Conservation (phyloP, 495 filamentous ascomycete species). For the Articulospora tetracladia region DNA sequence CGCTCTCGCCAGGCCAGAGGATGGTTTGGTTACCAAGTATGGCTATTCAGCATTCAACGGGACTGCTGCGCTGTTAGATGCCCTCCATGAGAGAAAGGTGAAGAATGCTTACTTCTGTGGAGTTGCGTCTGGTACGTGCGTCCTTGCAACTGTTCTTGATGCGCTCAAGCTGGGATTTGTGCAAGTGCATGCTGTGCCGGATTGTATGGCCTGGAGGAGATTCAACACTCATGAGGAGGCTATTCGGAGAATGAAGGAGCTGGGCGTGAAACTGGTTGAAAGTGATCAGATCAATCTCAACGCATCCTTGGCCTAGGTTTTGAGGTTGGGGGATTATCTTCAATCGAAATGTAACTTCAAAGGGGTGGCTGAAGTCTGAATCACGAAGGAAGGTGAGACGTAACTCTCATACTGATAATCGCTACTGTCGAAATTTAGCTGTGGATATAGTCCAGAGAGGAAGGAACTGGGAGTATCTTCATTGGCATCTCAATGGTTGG, state of each 20-base stretch:
- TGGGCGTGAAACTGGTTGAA: neutral
- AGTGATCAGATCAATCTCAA: neutral
- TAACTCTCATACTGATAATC: no score
- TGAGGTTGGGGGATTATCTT: neutral
- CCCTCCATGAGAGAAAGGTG: neutral
- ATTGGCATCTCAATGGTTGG: no score
- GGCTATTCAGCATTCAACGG: neutral
- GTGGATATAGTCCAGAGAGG: no score
- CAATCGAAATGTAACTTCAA: no score
- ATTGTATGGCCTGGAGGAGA: neutral
- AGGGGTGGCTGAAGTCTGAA: no score
- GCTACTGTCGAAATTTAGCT: no score
- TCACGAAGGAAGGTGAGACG: no score
- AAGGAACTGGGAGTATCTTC: no score
- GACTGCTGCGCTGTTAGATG: neutral
- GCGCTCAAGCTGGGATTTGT: neutral
- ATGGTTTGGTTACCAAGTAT: neutral
- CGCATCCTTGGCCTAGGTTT: neutral
- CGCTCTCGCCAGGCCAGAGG: neutral
- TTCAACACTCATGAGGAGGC: neutral
- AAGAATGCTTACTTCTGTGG: neutral
- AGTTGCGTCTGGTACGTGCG: neutral
- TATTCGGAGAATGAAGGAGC: neutral
- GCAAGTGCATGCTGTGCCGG: neutral
- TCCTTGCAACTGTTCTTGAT: neutral